A percentile compares a stretch with the other conserved stretches of the same genome.
phyloP scores from a whole-genome alignment of 495 filamentous ascomycete species.

The Penicillium dipodomyicola region DNA sequence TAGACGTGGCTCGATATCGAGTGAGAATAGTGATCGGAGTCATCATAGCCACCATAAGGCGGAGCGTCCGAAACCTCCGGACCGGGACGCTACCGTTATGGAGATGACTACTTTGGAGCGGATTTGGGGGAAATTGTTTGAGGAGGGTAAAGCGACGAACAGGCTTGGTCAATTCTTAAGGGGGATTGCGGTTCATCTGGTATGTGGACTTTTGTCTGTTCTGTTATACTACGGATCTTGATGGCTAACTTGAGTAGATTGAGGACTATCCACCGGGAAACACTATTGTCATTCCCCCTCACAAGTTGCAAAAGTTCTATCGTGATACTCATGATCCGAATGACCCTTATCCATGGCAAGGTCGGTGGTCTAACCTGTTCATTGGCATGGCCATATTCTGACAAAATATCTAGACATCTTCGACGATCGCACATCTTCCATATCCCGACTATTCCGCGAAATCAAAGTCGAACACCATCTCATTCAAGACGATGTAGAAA shows the following conservation, averaged over 20 bases:
- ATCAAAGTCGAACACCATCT: slow-evolving; percentile 79
- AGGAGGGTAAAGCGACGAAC: slow-evolving; percentile 63
- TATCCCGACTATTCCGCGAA: slow-evolving; percentile 72
- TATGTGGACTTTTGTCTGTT: slow-evolving; percentile 38
- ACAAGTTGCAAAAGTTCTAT: slow-evolving; percentile 81
- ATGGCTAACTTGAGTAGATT: slow-evolving; percentile 54
- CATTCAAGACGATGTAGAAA: slow-evolving; percentile 59
- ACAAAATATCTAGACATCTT: slow-evolving; percentile 45
- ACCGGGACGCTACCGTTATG: slow-evolving; percentile 45
- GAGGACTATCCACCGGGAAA: slow-evolving; percentile 71
- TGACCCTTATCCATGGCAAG: slow-evolving; percentile 67
- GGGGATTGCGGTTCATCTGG: slow-evolving; percentile 76
- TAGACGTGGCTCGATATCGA: slow-evolving; percentile 31
- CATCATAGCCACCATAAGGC: slow-evolving; percentile 18
- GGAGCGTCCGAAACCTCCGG: slow-evolving; percentile 45
- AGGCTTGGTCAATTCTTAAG: slow-evolving; percentile 70
- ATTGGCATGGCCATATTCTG: slow-evolving; percentile 5
- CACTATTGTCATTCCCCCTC: slow-evolving; percentile 75
- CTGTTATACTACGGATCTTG: not conserved
- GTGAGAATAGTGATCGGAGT: slow-evolving; percentile 36
- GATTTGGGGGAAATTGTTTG: slow-evolving; percentile 78
- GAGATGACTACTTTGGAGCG: slow-evolving; percentile 62
- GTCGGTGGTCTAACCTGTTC: slow-evolving; percentile 32
- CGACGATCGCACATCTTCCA: slow-evolving; percentile 52
- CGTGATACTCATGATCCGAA: slow-evolving; percentile 56